These are phyloP conservation scores for Anacardium occidentale DNA, from an alignment of 345 rosid species.

Conservation along the genomic window DNA sequence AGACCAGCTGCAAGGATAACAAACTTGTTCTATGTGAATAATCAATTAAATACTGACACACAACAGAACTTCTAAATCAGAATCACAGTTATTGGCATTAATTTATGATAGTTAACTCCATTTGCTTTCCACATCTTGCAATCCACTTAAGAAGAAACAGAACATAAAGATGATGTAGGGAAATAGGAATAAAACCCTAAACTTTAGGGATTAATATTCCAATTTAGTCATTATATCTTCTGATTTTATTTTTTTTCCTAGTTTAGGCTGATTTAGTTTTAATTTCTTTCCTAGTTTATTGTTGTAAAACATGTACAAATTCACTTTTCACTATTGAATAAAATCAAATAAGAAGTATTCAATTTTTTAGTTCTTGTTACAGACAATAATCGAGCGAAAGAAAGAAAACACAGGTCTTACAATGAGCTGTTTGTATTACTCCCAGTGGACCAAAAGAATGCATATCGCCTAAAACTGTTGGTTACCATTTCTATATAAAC, in stretches of 20 bases:
- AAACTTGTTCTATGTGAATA: not conserved
- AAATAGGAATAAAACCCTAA: too few relatives aligned
- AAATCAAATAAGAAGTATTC: too few relatives aligned
- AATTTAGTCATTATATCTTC: too few relatives aligned
- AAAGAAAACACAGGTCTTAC: not conserved
- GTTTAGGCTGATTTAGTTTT: too few relatives aligned
- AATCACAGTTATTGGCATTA: not conserved
- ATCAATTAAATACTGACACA: not conserved
- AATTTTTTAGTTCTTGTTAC: too few relatives aligned
- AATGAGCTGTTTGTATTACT: not conserved
- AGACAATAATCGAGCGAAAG: not conserved
- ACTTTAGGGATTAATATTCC: too few relatives aligned
- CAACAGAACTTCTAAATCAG: slow-evolving; percentile 10
- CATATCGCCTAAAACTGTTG: not conserved
- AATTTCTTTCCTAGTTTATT: too few relatives aligned
- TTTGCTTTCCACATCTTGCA: not conserved
- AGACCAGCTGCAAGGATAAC: too few relatives aligned
- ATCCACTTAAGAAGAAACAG: slow-evolving; percentile 2
- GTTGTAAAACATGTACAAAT: too few relatives aligned
- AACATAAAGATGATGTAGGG: not conserved
- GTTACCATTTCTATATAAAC: not conserved
- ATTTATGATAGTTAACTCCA: not conserved
- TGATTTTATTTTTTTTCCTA: too few relatives aligned
- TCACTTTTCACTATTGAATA: too few relatives aligned
- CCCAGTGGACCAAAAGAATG: slow-evolving; percentile 5